A percentile compares a stretch with the other conserved stretches of the same genome.
phyloP scores from a whole-genome alignment of 2,329 filamentous ascomycete genomes.

The Aspergillus flavus region DNA sequence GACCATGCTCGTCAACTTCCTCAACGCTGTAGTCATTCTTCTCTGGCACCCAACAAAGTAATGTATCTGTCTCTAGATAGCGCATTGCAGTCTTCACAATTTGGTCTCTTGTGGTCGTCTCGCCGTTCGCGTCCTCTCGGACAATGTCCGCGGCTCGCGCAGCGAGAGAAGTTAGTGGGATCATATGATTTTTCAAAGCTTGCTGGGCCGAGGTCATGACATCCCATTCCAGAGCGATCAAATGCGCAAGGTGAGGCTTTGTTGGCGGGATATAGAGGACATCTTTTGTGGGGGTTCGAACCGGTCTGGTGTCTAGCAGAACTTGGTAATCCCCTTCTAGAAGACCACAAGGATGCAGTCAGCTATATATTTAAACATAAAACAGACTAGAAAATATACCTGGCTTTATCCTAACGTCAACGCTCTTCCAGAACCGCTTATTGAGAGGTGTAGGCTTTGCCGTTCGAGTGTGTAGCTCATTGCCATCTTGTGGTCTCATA shows the following conservation, averaged over 20 bases:
- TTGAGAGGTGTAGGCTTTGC: slow-evolving; percentile 50
- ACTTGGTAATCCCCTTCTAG: slow-evolving; percentile 60
- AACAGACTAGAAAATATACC: slow-evolving; percentile 50
- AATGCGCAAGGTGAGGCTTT: slow-evolving; percentile 80
- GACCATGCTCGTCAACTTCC: slow-evolving; percentile 51
- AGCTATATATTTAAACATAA: background rate
- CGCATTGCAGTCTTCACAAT: slow-evolving; percentile 73
- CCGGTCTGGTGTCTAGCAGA: slow-evolving; percentile 74
- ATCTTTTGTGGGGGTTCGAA: slow-evolving; percentile 75
- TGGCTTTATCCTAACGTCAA: slow-evolving; percentile 67
- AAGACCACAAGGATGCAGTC: background rate
- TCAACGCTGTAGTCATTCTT: slow-evolving; percentile 54
- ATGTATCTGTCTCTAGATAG: slow-evolving; percentile 88
- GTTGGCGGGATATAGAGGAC: slow-evolving; percentile 71
- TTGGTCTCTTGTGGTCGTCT: slow-evolving; percentile 58
- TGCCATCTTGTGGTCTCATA: slow-evolving; percentile 50
- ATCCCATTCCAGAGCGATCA: slow-evolving; percentile 93
- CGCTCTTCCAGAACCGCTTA: slow-evolving; percentile 88
- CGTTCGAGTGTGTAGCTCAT: slow-evolving; percentile 27
- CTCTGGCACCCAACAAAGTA: slow-evolving; percentile 84
- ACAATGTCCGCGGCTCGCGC: slow-evolving; percentile 82
- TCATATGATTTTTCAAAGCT: slow-evolving; percentile 81
- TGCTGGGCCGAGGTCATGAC: slow-evolving; percentile 78
- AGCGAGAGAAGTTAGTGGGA: slow-evolving; percentile 83
- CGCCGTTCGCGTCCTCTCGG: slow-evolving; percentile 62